A percentile compares a stretch with the other conserved stretches of the same genome.
phyloP scores from a whole-genome alignment of 2,329 filamentous ascomycete species.

The Aspergillus glaucus region DNA sequence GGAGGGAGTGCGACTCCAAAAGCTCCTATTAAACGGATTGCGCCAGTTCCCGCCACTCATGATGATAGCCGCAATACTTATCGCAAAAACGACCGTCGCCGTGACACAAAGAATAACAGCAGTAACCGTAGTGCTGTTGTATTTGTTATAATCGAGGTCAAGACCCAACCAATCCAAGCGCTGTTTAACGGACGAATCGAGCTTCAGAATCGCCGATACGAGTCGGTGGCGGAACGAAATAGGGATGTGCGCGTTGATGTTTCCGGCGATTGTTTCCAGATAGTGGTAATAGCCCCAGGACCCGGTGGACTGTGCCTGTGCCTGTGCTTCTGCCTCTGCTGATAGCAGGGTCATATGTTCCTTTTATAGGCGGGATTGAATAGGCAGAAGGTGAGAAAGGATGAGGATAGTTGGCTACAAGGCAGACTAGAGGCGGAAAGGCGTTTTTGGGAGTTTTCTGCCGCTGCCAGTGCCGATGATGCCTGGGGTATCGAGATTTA shows the following conservation, averaged over 20 bases:
- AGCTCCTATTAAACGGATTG: slow-evolving; percentile 20
- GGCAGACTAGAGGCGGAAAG: slow-evolving; percentile 10
- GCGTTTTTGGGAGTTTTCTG: slow-evolving; percentile 2
- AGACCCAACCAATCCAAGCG: no score
- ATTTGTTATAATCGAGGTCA: no score
- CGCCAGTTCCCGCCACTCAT: slow-evolving; percentile 27
- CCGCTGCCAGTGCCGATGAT: neutral
- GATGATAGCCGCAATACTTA: slow-evolving; percentile 18
- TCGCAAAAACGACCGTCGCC: slow-evolving; percentile 15
- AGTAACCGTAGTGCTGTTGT: no score
- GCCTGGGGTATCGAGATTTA: no score
- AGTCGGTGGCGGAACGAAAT: slow-evolving; percentile 15
- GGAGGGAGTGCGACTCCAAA: slow-evolving; percentile 24
- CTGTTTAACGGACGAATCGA: no score
- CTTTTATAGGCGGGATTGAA: slow-evolving; percentile 1
- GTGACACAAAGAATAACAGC: no score
- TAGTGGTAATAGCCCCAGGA: slow-evolving; percentile 20
- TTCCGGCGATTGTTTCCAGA: no score
- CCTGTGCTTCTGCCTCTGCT: slow-evolving; percentile 14
- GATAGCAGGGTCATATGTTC: slow-evolving; percentile 34
- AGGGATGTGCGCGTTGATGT: slow-evolving; percentile 14
- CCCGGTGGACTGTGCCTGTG: slow-evolving; percentile 31
- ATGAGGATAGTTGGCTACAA: slow-evolving; percentile 12
- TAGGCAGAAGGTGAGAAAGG: slow-evolving; percentile 3
- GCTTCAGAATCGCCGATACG: no score